Evolutionary conservation across 2,329 filamentous ascomycete species (phyloP).

Genomic region (Colletotrichum spaethianum): DNA sequence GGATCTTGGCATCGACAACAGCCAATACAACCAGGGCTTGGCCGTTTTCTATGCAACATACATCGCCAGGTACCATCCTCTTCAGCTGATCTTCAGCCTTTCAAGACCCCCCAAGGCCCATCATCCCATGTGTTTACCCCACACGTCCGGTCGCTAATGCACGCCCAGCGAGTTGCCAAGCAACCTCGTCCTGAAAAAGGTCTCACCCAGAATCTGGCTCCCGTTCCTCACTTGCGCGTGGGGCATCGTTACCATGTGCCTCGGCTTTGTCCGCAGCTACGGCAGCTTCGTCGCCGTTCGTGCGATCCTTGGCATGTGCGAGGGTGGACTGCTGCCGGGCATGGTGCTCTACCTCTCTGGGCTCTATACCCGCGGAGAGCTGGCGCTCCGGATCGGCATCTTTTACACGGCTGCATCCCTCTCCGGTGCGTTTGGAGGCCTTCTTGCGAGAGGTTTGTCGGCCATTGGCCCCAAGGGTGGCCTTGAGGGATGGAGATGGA

Average conservation of each 20-base stretch:
- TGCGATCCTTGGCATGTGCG: constrained; percentile 73
- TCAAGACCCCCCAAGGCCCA: constrained; percentile 1
- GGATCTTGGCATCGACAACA: constrained; percentile 70
- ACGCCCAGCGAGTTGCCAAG: constrained; percentile 70
- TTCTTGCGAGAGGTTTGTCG: constrained; percentile 73
- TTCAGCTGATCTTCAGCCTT: background rate
- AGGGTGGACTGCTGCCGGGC: constrained; percentile 76
- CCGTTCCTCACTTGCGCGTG: constrained; percentile 69
- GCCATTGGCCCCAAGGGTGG: constrained; percentile 70
- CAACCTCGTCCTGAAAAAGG: constrained; percentile 74
- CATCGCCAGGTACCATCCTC: constrained; percentile 63
- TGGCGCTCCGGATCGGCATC: constrained; percentile 75
- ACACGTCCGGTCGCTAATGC: constrained; percentile 25
- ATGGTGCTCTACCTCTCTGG: constrained; percentile 78
- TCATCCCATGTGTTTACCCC: constrained; percentile 2
- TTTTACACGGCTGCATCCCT: constrained; percentile 79
- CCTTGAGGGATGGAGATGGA: constrained; percentile 73
- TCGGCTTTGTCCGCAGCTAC: constrained; percentile 67
- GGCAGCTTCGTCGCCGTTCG: constrained; percentile 73
- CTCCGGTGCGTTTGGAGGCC: constrained; percentile 74
- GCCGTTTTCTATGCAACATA: constrained; percentile 77
- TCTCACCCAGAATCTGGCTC: constrained; percentile 73
- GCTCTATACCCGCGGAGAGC: constrained; percentile 72
- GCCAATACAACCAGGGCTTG: constrained; percentile 75
- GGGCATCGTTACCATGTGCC: constrained; percentile 71